Evolutionary conservation across 495 filamentous ascomycete genomes (phyloP).

Genomic region (Filosporella fistucella): DNA sequence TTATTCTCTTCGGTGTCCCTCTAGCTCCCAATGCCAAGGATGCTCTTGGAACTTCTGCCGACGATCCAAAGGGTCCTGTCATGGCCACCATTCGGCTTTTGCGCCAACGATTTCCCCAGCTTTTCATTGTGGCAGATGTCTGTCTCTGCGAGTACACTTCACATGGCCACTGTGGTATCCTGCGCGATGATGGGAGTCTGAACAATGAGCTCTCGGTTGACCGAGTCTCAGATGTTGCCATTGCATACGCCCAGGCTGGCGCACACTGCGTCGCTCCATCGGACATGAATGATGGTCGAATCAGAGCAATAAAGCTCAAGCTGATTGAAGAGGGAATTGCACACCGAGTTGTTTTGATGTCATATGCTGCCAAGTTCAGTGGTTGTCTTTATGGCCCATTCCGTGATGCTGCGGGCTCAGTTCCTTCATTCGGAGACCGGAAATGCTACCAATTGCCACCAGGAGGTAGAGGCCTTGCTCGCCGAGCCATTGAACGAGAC

Average conservation of each 20-base stretch:
- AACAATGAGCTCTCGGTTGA: conserved; percentile 92
- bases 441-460: conserved; percentile 95
- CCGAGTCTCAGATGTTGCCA: conserved; percentile 85
- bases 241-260: conserved; percentile 88
- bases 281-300: conserved; percentile 98
- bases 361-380: conserved; percentile 94
- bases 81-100: conserved; percentile 79
- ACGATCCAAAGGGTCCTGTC: conserved; percentile 89
- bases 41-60: conserved; percentile 85
- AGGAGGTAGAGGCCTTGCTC: conserved; percentile 85
- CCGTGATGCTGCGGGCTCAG: conserved; percentile 90
- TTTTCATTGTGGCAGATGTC: conserved; percentile 89
- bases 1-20: conserved; percentile 95
- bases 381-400: conserved; percentile 97
- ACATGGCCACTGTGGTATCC: conserved; percentile 96
- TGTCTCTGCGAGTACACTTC: conserved; percentile 98
- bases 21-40: conserved; percentile 77
- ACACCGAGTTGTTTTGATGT: conserved; percentile 89
- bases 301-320: conserved; percentile 94
- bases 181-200: conserved; percentile 83
- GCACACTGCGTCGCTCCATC: conserved; percentile 95
- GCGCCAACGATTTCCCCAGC: conserved; percentile 73
- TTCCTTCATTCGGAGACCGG: conserved; percentile 88
- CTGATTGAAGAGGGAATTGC: conserved; percentile 87
- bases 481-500: conserved; percentile 85